Base-by-base conservation (phyloP, 495 filamentous ascomycete genomes). In the Tuber melanosporum region DNA sequence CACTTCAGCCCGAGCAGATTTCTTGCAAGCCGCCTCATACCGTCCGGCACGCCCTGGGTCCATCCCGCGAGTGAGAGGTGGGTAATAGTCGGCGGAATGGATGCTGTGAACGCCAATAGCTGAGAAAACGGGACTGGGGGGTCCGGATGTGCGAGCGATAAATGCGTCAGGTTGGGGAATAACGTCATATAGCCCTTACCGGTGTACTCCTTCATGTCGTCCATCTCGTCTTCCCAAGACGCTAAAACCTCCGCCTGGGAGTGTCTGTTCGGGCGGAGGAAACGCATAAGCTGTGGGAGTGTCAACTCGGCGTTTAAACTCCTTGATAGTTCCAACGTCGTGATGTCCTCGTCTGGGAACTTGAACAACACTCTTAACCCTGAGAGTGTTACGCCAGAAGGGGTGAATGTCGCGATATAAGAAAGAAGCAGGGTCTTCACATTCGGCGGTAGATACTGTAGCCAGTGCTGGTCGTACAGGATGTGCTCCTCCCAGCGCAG, bases 51-150 rank as follows among this genome's bases (percentile, higher is more conserved):
- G 14, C 62, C 71, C 14, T 39, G 57, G 20, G 44, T 26, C 81
- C 81, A 82, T 8, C 80, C 81, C 12, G 73, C 69, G 15, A 82
- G 74, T 1, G 77, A 77, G 36, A 82, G 69, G 74, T 82, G 81
- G 3, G 81, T 82, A 12, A 82, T 62, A 1, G 80, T 79, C 26
- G 57, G 57, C 3, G 81, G 81, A 32, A 74, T 73, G 45, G 74
- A 49, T 1, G 71, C 71, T 22, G 75, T 72, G 36, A 82, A 73
- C 9, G 44, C 15, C 6, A 73, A 72, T 12, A 82, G 71, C 14
- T 73, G 69, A 32, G 52, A 62, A 26, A 62, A 36, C 72, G 77
- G 52, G 75, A 72, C 57, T 10, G 49, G 14, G n/a, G 47, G 19
- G 12, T 49, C 49, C 0, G 81, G 81, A 26, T 77, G 66, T 1